Evolutionary conservation across 345 rosid species (phyloP), one percentile per base, ranked within the genome.

Genomic region (Psidium guajava): DNA sequence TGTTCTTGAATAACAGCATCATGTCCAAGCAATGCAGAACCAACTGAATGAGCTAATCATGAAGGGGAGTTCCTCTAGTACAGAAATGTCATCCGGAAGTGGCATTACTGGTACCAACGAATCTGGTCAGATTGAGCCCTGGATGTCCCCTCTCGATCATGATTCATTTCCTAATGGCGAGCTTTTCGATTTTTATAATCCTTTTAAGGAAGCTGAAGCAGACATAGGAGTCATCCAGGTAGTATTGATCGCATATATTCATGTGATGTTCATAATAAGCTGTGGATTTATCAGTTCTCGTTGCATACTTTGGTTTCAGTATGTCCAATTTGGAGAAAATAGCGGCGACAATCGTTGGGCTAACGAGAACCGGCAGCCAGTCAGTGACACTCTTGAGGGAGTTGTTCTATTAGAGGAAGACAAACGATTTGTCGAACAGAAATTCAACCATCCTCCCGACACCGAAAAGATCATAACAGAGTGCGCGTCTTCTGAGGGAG

Each of bases 161-260:
- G 75, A 8, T 64, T 64, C 1, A 18, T 64, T 7, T 64, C 75
- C 1, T 64, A 16, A 64, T 18, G 2, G 3, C 20, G 6, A 64
- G 42, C 6, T 16, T 64, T 32, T 0, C 4, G 11, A 0, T 16
- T 36, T 0, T 16, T 0, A 16, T 32, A 0, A 4, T 64, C 75
- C 0, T 21, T 32, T 2, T 3, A 0, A 24, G 0, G 75, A 32
- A 32, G 18, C 6, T 64, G 75, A 16, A 64, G 75, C 0, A 32
- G 75, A 8, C 6, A 32, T 0, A 28, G 44, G 24, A 64, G 24
- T 3, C 32, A 16, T 32, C 18, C 44, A 64, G 75, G 75, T 64
- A 64, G 42, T 64, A 28, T 64, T 64, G 21, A 28, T 28, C 5
- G 1, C 42, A 28, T 64, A 28, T 61, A 28, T 15, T 14, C 8